Evolutionary conservation across 257 asterid genomes (phyloP), one percentile per base, ranked within the genome.

Genomic region (Vinca minor): DNA sequence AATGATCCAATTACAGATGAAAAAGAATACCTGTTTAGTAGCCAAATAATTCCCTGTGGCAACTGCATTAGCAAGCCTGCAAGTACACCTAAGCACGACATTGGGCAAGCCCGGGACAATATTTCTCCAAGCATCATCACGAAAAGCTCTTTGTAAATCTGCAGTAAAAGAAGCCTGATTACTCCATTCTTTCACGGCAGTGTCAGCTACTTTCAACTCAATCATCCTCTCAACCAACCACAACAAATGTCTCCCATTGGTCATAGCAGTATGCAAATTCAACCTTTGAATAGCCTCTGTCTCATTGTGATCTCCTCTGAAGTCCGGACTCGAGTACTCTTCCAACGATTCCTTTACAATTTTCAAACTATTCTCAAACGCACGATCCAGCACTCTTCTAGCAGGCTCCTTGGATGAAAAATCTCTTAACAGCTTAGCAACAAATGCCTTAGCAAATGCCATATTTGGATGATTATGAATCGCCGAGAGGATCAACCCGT

Each of bases 211-310:
- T 60, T 74, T 83, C 73, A 89, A 77, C 81, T 92, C 98, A 63
- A 89, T 80, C 98, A 92, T 92, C 85, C 98, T 89, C 86, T 92
- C 98, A 38, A 89, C 79, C 81, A 92, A 64, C 98, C 98, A 89
- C 68, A 83, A 28, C 80, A 92, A 64, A 74, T 92, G 98, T 78
- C 84, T 87, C 79, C 84, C 83, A 56, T 77, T 83, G 21, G 90
- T 77, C 96, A 89, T 76, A 0, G 94, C 96, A 13, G 87, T 81
- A 68, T 89, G 96, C 89, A 92, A 67, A 76, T 85, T 78, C 84
- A 92, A 45, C 84, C 95, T 85, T 85, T 92, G 98, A 50, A 87
- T 79, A 12, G 94, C 98, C 83, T 92, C 96, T 0, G 87, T 85
- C 72, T 85, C 98, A 31, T 84, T 81, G 53, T 82, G 95, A 75